Conservation (phyloP, 768 basidiomycete species). For the Boletales sp. region DNA sequence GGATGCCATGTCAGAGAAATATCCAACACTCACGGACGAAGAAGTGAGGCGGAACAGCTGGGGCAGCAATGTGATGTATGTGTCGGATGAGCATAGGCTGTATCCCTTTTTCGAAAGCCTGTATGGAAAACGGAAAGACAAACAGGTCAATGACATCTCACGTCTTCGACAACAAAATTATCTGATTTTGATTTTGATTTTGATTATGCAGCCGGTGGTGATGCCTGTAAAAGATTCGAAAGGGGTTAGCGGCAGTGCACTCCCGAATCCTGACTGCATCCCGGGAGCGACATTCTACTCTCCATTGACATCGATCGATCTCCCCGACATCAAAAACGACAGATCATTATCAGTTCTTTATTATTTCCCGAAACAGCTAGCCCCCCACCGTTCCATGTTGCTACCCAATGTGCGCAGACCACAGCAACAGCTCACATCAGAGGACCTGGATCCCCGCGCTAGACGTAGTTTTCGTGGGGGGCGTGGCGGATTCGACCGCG, state of each 20-base stretch:
- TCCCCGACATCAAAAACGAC: constrained; percentile 84
- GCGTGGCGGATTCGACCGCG: constrained; percentile 38
- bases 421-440: constrained; percentile 55
- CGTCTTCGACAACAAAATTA: background rate
- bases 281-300: constrained; percentile 89
- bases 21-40: constrained; percentile 67
- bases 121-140: constrained; percentile 84
- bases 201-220: constrained; percentile 56
- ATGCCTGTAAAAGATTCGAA: constrained; percentile 68
- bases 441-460: constrained; percentile 66
- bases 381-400: constrained; percentile 81
- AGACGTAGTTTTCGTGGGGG: constrained; percentile 52
- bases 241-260: constrained; percentile 76
- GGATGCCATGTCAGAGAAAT: constrained; percentile 72
- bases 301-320: constrained; percentile 55
- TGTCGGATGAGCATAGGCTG: constrained; percentile 78
- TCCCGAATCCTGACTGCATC: constrained; percentile 84
- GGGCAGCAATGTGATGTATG: constrained; percentile 82
- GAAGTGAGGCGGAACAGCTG: constrained; percentile 81
- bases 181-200: constrained; percentile 15
- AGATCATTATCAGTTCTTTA: constrained; percentile 83
- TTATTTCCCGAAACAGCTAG: constrained; percentile 83
- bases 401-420: constrained; percentile 68
- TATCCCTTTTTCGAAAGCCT: constrained; percentile 86
- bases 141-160: constrained; percentile 51